Conservation (phyloP, 768 basidiomycete genomes). For the Phylloporus arenicola region DNA sequence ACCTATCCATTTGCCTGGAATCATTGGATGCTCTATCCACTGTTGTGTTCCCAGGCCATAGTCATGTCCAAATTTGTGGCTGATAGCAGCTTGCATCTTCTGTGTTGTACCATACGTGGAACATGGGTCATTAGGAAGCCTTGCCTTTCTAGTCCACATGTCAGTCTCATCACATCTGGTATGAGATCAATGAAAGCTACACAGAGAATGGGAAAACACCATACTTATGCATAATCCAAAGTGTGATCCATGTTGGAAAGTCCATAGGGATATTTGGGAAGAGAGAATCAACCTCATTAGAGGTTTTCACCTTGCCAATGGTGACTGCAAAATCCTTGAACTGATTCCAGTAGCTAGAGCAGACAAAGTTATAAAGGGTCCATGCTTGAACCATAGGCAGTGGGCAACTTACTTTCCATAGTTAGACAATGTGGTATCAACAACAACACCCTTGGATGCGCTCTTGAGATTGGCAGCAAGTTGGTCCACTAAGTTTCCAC, state of each 20-base stretch:
- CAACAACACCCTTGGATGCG: neutral
- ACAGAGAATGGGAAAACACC: too few relatives aligned
- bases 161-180: neutral
- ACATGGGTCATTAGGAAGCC: neutral
- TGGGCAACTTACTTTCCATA: neutral
- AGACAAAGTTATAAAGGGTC: too few relatives aligned
- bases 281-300: neutral
- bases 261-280: neutral
- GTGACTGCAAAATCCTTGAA: neutral
- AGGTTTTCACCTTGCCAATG: neutral
- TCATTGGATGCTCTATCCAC: neutral
- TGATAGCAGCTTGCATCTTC: neutral
- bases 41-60: neutral
- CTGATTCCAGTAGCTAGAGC: neutral
- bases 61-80: neutral
- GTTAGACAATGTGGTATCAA: neutral
- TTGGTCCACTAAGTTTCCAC: too few relatives aligned
- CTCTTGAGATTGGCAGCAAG: neutral
- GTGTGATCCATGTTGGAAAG: neutral
- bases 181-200: too few relatives aligned
- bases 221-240: neutral
- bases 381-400: neutral
- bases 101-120: neutral
- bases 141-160: neutral
- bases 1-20: neutral